Base-by-base conservation (phyloP, 768 basidiomycete genomes). In the Auriscalpium microsporum region DNA sequence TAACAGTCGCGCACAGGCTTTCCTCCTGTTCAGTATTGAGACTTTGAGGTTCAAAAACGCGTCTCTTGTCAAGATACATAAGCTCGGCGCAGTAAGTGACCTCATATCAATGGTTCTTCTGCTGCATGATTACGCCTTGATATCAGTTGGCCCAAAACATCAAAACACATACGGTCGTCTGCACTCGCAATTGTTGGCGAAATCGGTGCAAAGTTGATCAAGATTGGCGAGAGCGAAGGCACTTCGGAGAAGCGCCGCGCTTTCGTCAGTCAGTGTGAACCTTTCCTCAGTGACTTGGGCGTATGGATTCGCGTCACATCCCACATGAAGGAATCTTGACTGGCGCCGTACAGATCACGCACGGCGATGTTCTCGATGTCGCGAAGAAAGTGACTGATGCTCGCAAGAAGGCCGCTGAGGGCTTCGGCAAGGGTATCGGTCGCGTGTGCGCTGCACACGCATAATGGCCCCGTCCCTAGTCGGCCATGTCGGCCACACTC, bases 41-140 rank as follows among this genome's bases (percentile, higher is more conserved):
- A 84, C 83, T 0, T 62, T 80, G 51, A 81, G 90, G 11, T 92
- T 91, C 75, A 90, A 87, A 66, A 69, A 81, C 8, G 68, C 81
- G 3, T 79, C 84, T 0, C 75, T 86, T 16, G 78, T 85, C 44
- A 90, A 88, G 66, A 74, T 80, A 40, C 78, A 91, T 68, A 90
- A 86, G 66, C 78, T 87, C 46, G 84, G 86, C 45, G 73, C 74
- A 58, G 88, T 90, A 64, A 62, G 83, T 74, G 48, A 8, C 16
- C 16, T 14, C 51, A 23, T 13, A 37, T 40, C 23, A 5, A 36
- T 45, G 38, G 34, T 36, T 16, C 23, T 36, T 56, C 17, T 50
- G 9, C 53, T 36, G 47, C 59, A 21, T 54, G 23, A 36, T 17
- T 37, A 14, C 53, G 36, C 48, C 33, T 48, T 54, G 17, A 23